Conservation (phyloP, 2,329 filamentous ascomycete genomes). For the Elsinoe perseae region DNA sequence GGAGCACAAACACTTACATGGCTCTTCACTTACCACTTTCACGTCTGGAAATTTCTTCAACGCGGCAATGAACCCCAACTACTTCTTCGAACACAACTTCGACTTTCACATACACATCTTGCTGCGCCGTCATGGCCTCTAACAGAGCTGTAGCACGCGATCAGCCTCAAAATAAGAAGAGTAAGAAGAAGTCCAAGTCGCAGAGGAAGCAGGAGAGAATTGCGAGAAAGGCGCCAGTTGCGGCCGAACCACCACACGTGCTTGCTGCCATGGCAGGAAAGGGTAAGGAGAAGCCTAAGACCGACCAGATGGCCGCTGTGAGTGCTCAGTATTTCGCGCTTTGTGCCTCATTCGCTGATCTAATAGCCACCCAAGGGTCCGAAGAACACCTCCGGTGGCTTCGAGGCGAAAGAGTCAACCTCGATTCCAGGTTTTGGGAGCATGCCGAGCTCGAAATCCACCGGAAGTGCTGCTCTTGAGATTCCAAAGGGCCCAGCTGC, state of each 20-base stretch:
- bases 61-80: not conserved
- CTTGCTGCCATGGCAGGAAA: not conserved
- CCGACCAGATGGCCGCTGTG: not conserved
- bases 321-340: not conserved
- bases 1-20: not conserved
- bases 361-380: not conserved
- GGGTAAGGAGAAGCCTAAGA: not conserved
- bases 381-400: not conserved
- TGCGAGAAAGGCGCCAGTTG: not conserved
- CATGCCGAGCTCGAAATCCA: not conserved
- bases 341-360: not conserved
- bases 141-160: not conserved
- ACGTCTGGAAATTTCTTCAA: not conserved
- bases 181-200: not conserved
- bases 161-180: not conserved
- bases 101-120: not conserved
- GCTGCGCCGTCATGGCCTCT: not conserved
- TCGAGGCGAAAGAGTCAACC: not conserved
- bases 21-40: not conserved
- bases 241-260: not conserved
- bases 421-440: not conserved
- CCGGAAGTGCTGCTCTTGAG: too few relatives aligned
- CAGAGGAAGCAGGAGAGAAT: not conserved
- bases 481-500: too few relatives aligned
- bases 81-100: not conserved